Base-by-base conservation (phyloP, 2,329 filamentous ascomycete species). In the Aschersonia sp. region DNA sequence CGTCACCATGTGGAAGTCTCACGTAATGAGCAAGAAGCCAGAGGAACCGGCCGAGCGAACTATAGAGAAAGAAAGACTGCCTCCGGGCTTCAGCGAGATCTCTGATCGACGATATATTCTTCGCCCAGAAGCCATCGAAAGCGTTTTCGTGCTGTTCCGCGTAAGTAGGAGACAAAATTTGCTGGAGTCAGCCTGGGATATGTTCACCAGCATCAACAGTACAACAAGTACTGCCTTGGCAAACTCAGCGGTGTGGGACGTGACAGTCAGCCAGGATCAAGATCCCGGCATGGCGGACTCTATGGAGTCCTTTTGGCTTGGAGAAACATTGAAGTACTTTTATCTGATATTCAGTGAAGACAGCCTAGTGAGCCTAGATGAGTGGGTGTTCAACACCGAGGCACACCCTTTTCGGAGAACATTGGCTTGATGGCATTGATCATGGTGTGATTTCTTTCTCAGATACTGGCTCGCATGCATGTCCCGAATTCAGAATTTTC, bases 301-400 rank as follows among this genome's bases (percentile, higher is more conserved):
- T n/a, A 81, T 82, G 77, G 78, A 85, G 64, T 59, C 59, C 49
- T 94, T 89, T 65, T 80, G 84, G 70, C 88, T 92, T 61, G 86
- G 85, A 0, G 85, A 92, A 66, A 82, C 87, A 51, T 58, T 91
- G 59, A 92, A 92, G 70, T 91, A 92, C 61, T 72, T 73, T 47
- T 91, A 84, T 65, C 60, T 89, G 55, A 82, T 84, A 48, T 75
- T 79, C 57, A 72, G 75, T 1, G 55, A 78, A 46, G 78, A 82
- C 1, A 67, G 63, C 63, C 80, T 67, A 12, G 63, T 63, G 44
- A 60, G 65, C 46, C 56, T 63, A 10, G 71, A 71, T 51, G 49
- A 65, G 49, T 74, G 61, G 51, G 66, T 70, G 12, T 66, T 59
- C 40, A 42, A 54, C 47, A 70, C 67, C 1, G 47, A 51, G 46